A percentile compares a stretch with the other conserved stretches of the same genome.
Conservation (phyloP, 768 basidiomycete genomes). For the Lepiota subincarnata region DNA sequence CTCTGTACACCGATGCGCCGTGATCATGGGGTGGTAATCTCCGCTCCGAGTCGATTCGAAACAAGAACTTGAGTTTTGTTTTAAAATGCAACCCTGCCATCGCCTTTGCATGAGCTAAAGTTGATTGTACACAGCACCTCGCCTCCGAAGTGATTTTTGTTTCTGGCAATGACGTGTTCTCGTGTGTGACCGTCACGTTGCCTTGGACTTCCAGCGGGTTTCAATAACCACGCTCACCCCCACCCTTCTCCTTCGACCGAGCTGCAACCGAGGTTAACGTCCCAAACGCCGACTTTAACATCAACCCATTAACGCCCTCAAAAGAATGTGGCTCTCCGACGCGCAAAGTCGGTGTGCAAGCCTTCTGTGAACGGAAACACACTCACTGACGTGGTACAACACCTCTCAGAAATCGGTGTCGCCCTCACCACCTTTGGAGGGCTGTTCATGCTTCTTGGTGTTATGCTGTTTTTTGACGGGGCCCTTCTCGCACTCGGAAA, state of each 20-base stretch:
- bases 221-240: neutral
- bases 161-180: neutral
- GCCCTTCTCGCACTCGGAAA: conserved; percentile 96
- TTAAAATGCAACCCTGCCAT: too few species aligned
- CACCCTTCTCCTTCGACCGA: neutral
- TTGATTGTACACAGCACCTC: too few species aligned
- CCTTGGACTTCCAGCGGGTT: neutral
- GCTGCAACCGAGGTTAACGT: neutral
- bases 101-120: too few species aligned
- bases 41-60: too few species aligned
- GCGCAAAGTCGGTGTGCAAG: conserved; percentile 48
- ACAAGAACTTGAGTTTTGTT: too few species aligned
- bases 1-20: too few species aligned
- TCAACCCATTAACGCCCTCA: neutral
- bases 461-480: conserved; percentile 95
- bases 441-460: conserved; percentile 94
- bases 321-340: conserved; percentile 62
- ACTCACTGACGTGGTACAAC: conserved; percentile 3
- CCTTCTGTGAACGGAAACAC: neutral
- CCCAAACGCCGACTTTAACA: too few species aligned
- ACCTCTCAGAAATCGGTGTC: conserved; percentile 82
- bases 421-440: conserved; percentile 94
- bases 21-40: too few species aligned
- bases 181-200: conserved; percentile 1
- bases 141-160: too few species aligned